These are phyloP conservation scores for Aspergillus oerlinghausenensis DNA, from an alignment of 2,329 filamentous ascomycete species.

Conservation along the genomic window DNA sequence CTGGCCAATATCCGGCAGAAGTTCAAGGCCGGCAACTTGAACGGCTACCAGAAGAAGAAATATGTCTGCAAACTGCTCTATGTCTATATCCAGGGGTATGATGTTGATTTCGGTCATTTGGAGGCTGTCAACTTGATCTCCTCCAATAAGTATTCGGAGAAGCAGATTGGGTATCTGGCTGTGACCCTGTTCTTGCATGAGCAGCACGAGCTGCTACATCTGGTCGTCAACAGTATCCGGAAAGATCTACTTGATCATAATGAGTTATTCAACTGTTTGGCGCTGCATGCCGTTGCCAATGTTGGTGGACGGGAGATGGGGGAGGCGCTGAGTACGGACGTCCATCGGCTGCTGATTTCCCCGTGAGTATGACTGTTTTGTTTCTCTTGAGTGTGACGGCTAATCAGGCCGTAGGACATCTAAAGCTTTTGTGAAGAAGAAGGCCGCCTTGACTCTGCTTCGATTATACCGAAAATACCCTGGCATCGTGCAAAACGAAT, in stretches of 20 bases:
- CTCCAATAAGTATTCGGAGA: constrained; percentile 95
- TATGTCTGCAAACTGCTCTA: constrained; percentile 99
- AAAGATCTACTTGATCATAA: constrained; percentile 94
- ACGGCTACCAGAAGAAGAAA: constrained; percentile 99
- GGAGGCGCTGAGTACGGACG: constrained; percentile 84
- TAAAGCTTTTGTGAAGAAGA: constrained; percentile 98
- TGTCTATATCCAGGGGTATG: constrained; percentile 98
- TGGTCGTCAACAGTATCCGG: constrained; percentile 97
- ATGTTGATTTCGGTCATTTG: constrained; percentile 97
- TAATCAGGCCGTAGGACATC: constrained; percentile 55
- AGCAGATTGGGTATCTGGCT: constrained; percentile 97
- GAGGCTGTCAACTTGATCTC: constrained; percentile 98
- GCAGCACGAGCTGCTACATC: constrained; percentile 88
- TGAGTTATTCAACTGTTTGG: constrained; percentile 95
- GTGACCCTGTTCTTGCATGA: constrained; percentile 97
- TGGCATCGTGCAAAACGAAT: constrained; percentile 89
- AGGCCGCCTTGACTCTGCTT: constrained; percentile 88
- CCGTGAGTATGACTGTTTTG: constrained; percentile 58
- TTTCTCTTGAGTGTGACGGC: not conserved
- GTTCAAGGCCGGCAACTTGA: constrained; percentile 92
- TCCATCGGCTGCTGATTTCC: constrained; percentile 89
- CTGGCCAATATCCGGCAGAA: constrained; percentile 97
- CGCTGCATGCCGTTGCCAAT: constrained; percentile 95
- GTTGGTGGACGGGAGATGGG: constrained; percentile 96
- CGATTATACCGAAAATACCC: constrained; percentile 92